A percentile compares a stretch with the other conserved stretches of the same genome.
Evolutionary conservation across 495 filamentous ascomycete species (phyloP).

Genomic region (Aspergillus funiculosus): DNA sequence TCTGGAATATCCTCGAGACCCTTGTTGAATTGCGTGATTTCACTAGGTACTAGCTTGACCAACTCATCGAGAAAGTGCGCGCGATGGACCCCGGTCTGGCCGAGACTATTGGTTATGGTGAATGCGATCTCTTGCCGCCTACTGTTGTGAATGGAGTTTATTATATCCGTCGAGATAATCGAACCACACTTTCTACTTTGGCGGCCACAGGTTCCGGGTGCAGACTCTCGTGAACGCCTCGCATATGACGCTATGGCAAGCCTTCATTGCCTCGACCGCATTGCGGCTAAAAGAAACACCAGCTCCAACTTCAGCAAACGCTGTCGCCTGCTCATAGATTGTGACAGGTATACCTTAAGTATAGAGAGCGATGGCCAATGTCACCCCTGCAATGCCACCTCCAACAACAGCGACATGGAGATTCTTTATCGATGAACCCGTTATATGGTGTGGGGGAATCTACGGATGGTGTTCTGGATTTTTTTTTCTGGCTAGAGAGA

Average conservation of each 20-base stretch:
- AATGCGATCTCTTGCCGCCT: constrained; percentile 20
- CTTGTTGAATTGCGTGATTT: constrained; percentile 42
- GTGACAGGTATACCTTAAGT: constrained; percentile 36
- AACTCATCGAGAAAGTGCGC: constrained; percentile 48
- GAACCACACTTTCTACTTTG: constrained; percentile 29
- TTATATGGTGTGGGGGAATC: constrained; percentile 2
- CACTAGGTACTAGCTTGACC: constrained; percentile 40
- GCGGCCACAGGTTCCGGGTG: constrained; percentile 34
- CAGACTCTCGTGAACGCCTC: constrained; percentile 34
- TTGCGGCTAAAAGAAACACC: constrained; percentile 58
- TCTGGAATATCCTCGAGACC: constrained; percentile 18
- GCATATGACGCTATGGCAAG: constrained; percentile 45
- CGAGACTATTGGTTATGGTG: constrained; percentile 22
- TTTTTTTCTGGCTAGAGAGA: no score
- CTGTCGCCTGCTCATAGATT: constrained; percentile 48
- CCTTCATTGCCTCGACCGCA: constrained; percentile 48
- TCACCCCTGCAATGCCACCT: constrained; percentile 35
- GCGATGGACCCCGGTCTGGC: constrained; percentile 41
- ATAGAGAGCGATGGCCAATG: constrained; percentile 30
- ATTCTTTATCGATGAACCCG: constrained; percentile 11
- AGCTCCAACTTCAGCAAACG: constrained; percentile 54
- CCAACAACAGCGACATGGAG: constrained; percentile 37
- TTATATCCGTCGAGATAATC: constrained; percentile 26
- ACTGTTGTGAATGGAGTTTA: constrained; percentile 7
- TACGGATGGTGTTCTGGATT: background rate